These are phyloP conservation scores for Zygosaccharomyces pseudobailii DNA, from an alignment of 1,139 yeast genomes.

Conservation along the genomic window DNA sequence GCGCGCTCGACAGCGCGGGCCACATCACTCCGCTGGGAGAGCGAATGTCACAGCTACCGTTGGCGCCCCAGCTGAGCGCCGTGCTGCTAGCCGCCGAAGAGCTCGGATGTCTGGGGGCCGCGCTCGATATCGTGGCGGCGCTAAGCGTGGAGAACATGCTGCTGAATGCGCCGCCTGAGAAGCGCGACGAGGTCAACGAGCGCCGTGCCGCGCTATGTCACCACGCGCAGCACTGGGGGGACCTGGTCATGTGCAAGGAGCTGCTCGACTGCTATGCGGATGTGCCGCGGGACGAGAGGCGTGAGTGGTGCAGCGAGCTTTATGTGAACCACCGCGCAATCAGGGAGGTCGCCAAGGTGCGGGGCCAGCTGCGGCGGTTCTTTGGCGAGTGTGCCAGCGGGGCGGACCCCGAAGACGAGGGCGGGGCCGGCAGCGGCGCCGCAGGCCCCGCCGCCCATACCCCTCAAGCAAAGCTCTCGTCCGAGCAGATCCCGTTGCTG, in stretches of 20 bases:
- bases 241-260: constrained; percentile 77
- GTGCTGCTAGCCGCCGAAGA: constrained; percentile 71
- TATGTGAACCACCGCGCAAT: constrained; percentile 77
- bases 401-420: background rate
- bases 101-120: constrained; percentile 54
- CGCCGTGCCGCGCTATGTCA: constrained; percentile 61
- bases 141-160: constrained; percentile 87
- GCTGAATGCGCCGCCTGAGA: constrained; percentile 72
- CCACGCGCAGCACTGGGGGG: constrained; percentile 71
- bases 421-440: constrained; percentile 14
- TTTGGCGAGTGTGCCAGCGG: constrained; percentile 36
- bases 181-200: constrained; percentile 68
- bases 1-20: constrained; percentile 76
- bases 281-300: constrained; percentile 48
- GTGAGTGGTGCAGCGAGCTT: constrained; percentile 78
- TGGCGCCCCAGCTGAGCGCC: constrained; percentile 88
- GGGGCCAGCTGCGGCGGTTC: constrained; percentile 71
- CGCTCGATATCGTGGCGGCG: constrained; percentile 86
- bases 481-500: constrained; percentile 50
- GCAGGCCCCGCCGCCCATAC: constrained; percentile 22
- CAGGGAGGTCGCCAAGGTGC: constrained; percentile 67
- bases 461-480: constrained; percentile 27
- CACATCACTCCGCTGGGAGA: constrained; percentile 70
- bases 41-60: constrained; percentile 83
- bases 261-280: constrained; percentile 57